phyloP scores from a whole-genome alignment of 352 stramenopile species.

The Blastocystis sp. region DNA sequence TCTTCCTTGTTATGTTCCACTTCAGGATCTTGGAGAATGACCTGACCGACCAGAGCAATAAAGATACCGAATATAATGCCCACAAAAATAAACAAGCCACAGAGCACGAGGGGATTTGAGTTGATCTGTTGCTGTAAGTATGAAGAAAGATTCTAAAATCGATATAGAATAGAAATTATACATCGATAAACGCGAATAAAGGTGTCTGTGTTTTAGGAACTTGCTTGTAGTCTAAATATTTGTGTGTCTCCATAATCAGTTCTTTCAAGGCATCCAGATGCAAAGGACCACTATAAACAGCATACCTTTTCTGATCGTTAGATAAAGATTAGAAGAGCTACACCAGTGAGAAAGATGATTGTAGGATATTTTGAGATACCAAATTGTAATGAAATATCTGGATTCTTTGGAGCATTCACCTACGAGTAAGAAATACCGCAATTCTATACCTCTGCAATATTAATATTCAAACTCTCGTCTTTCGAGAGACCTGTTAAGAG shows the following conservation, averaged over 20 bases:
- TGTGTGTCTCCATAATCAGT: conserved; percentile 19
- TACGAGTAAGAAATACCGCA: neutral
- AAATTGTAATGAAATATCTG: neutral
- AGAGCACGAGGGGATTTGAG: neutral
- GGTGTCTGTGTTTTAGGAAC: neutral
- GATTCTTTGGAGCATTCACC: neutral
- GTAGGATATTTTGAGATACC: conserved; percentile 12
- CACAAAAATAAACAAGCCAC: neutral
- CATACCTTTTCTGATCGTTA: neutral
- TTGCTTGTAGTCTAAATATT: neutral
- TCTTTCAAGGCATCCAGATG: conserved; percentile 10
- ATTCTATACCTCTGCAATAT: neutral
- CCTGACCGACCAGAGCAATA: neutral
- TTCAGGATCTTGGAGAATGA: neutral
- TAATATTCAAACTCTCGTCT: neutral
- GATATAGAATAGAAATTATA: neutral
- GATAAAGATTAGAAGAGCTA: neutral
- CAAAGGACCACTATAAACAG: neutral
- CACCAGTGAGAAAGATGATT: neutral
- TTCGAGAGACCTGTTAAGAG: neutral
- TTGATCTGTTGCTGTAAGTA: neutral
- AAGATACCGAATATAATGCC: neutral
- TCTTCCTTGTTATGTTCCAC: neutral
- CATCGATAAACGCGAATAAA: neutral
- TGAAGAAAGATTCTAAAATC: neutral